Base-by-base conservation (phyloP, 2,329 filamentous ascomycete species). In the Coniosporium tulheliwenetii region DNA sequence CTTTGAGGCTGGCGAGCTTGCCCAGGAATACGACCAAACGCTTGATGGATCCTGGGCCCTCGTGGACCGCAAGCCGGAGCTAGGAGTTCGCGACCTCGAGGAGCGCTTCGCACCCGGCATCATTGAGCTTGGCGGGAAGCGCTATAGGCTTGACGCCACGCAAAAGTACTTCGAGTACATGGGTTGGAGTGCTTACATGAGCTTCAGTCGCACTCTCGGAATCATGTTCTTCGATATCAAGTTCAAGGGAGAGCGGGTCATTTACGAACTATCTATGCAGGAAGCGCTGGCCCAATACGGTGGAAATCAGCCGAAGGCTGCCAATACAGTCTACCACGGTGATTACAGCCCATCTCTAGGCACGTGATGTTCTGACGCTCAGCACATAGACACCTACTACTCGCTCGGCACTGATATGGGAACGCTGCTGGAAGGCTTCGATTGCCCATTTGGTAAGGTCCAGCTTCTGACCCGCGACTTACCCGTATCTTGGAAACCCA, bases 261-360 rank as follows among this genome's bases (percentile, higher is more conserved):
- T 73, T 37, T 73, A 73, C 47, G 67, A 73, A 52, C 60, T 73
- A 4, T 63, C 63, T 8, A 54, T 72, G 39, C 67, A 73, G 47
- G 69, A 73, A 49, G 69, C 69, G 0, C 56, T 69, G 19, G 65
- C 69, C 3, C 69, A 72, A 42, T 73, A 73, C 44, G 68, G 65
- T 3, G 66, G 66, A 0, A 59, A 61, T 45, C 57, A 66, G 40
- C 66, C 67, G 8, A 65, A 66, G 50, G 51, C 59, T 60, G 5
- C 19, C 19, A 53, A 54, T n/a, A 64, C 60, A 1, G 52, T 62
- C 26, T 67, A 62, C 43, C 64, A 67, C 41, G 66, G 53, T 12
- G 53, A 51, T 9, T 26, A 26, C 19, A 26, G 19, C 19, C 19
- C 19, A 3, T 26, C 19, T 26, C 7, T 7, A 26, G 19, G 4